Evolutionary conservation across 1,284 basidiomycete genomes (phyloP), one percentile per base, ranked within the genome.

Genomic region (Ceratobasidium theobromae): DNA sequence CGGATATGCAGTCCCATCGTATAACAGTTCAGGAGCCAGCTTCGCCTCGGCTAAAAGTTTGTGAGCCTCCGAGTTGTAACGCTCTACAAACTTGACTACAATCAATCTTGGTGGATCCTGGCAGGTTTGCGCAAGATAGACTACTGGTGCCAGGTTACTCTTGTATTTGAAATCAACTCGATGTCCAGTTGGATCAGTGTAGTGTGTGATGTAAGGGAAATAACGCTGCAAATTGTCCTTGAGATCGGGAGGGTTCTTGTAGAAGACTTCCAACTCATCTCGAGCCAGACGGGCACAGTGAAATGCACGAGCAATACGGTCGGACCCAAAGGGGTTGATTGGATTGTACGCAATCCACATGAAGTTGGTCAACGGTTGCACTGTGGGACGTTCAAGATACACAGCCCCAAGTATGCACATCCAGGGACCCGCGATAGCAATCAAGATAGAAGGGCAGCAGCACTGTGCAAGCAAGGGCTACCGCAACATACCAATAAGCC

Each of bases 351-450:
- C 69, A 3, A 69, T 23, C 65, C 65, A 71, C 43, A 69, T 35
- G 40, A 62, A 65, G 16, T 53, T 65, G 14, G 69, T 71, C 23
- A 71, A 55, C 23, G 49, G 69, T 53, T 72, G 67, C 18, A 71
- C 60, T 27, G 70, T 46, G 25, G 65, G 46, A 12, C 33, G 52
- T 2, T 53, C 67, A n/a, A 57, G 51, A n/a, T 70, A 35, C 14
- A 71, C 48, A 5, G 60, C 70, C n/a, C 71, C 69, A 14, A 62
- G 41, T 30, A 71, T 28, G 46, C 70, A 66, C 38, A 71, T 52
- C 68, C 68, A 69, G 3, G 70, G 69, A 2, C 70, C 70, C 1
- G 68, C 66, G 27, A 67, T 40, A 12, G 66, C 68, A 14, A 70
- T 12, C 4, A 69, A 23, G 32, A 70, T 40, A n/a, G 66, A 60